A percentile compares a stretch with the other conserved stretches of the same genome.
Conservation (phyloP, 768 basidiomycete genomes). For the Podaxis sp. region DNA sequence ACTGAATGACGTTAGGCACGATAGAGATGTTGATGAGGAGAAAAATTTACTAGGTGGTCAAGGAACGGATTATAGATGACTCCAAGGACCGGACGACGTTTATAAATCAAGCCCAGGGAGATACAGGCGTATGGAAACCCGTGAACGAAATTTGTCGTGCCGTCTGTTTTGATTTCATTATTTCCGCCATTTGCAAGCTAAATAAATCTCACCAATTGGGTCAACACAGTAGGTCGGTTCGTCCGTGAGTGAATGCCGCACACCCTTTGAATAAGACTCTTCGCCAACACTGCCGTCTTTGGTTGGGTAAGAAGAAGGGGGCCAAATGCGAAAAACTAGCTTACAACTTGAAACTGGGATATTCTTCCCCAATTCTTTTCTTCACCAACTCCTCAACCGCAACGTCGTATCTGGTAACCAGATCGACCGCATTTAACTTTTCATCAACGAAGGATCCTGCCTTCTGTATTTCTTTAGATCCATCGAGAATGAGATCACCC, state of each 20-base stretch:
- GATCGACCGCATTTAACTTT: constrained; percentile 93
- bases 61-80: constrained; percentile 95
- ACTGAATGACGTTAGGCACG: constrained; percentile 33
- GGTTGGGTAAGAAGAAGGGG: not conserved
- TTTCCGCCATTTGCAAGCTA: not conserved
- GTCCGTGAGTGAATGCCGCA: constrained; percentile 67
- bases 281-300: constrained; percentile 73
- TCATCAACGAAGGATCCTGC: constrained; percentile 51
- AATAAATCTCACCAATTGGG: constrained; percentile 66
- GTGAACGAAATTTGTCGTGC: constrained; percentile 86
- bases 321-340: constrained; percentile 20
- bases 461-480: constrained; percentile 67
- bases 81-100: constrained; percentile 77
- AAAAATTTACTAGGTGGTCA: constrained; percentile 57
- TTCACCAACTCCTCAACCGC: constrained; percentile 85
- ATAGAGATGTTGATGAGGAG: not conserved
- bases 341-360: constrained; percentile 81
- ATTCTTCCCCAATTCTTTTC: constrained; percentile 54
- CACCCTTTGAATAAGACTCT: constrained; percentile 83
- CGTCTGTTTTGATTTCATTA: constrained; percentile 41
- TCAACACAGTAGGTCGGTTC: constrained; percentile 95
- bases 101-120: constrained; percentile 85
- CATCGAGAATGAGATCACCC: constrained; percentile 71
- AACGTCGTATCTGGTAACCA: constrained; percentile 94
- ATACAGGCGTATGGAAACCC: constrained; percentile 87